These are phyloP conservation scores for Sporothrix sp. DNA, from an alignment of 2,329 filamentous ascomycete genomes.

Conservation along the genomic window DNA sequence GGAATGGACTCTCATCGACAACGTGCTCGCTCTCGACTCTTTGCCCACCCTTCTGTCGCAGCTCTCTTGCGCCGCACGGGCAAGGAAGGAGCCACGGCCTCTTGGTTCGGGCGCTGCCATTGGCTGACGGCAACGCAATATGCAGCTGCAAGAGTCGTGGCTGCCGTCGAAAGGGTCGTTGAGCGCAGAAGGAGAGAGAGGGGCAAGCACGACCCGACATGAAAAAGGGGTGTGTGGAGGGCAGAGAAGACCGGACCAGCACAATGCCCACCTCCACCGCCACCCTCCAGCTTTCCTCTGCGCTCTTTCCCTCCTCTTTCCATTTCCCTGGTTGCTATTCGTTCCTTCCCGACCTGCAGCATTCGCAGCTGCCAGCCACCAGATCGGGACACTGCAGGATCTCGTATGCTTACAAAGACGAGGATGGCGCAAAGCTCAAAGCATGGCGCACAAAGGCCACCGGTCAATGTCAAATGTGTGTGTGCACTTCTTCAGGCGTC, in stretches of 20 bases:
- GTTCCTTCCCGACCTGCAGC: too few species aligned
- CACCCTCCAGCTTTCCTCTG: conserved; percentile 1
- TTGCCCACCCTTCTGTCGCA: neutral
- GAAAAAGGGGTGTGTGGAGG: conserved; percentile 4
- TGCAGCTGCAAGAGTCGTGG: conserved; percentile 37
- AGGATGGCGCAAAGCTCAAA: too few species aligned
- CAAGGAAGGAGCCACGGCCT: conserved; percentile 3
- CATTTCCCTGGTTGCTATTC: neutral
- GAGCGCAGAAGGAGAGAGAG: conserved; percentile 5
- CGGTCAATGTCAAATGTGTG: too few species aligned
- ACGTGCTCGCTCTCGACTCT: too few species aligned
- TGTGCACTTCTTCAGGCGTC: too few species aligned
- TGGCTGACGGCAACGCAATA: conserved; percentile 14
- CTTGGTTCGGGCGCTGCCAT: conserved; percentile 9
- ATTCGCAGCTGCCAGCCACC: conserved; percentile 2
- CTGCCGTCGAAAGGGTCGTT: conserved; percentile 34
- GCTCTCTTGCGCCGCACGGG: too few species aligned
- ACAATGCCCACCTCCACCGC: conserved; percentile 5
- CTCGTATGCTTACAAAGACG: too few species aligned
- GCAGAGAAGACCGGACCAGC: neutral
- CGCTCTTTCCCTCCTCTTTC: neutral
- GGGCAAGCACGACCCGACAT: conserved; percentile 4
- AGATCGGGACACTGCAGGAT: neutral
- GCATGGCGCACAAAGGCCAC: too few species aligned
- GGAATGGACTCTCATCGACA: too few species aligned